Evolutionary conservation across 192 early-diverging fungal species (phyloP), one percentile per base, ranked within the genome.

Genomic region (Coemansia sp.): DNA sequence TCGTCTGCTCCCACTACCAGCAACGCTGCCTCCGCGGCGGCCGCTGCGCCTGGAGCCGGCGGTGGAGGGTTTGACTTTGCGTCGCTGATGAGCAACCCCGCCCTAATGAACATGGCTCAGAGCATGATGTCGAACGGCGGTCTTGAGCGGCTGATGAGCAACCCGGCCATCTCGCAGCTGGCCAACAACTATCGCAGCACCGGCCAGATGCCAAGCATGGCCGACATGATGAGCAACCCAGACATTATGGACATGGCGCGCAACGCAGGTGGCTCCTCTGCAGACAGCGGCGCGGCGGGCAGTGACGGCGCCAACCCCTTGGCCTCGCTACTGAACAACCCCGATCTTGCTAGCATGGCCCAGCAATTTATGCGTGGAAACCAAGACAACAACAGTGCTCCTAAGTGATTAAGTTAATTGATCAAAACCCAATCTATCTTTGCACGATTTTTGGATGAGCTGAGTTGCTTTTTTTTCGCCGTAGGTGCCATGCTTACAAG

Each of bases 61-160:
- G 81, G 87, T 15, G 89, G 91, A 34, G 91, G 91, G 47, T 85
- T 93, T 83, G 94, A 96, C 75, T 79, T 95, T 65, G 89, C 84
- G 13, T 85, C 91, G 55, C 86, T 98, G 85, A 85, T 97, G 90
- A 94, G 78, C 78, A 97, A 99, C 88, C 97, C 97, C 20, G 91
- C 90, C 29, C 85, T 99, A 66, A 98, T 98, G 96, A 87, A 84
- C 74, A 98, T 98, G 96, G 97, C 94, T 66, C 93, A 87, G 83
- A 90, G 90, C 77, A 93, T 98, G 89, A 92, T 95, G 92, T 87
- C 89, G 43, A 91, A 91, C 31, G 92, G 91, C 65, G 92, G 90
- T n/a, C 80, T 94, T 58, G 88, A 90, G 70, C 75, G 88, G 13
- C 88, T 98, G 81, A 90, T 96, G 91, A 93, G 88, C 80, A 98